Evolutionary conservation across 2,329 filamentous ascomycete species (phyloP).

Genomic region (Botrytis cinerea): DNA sequence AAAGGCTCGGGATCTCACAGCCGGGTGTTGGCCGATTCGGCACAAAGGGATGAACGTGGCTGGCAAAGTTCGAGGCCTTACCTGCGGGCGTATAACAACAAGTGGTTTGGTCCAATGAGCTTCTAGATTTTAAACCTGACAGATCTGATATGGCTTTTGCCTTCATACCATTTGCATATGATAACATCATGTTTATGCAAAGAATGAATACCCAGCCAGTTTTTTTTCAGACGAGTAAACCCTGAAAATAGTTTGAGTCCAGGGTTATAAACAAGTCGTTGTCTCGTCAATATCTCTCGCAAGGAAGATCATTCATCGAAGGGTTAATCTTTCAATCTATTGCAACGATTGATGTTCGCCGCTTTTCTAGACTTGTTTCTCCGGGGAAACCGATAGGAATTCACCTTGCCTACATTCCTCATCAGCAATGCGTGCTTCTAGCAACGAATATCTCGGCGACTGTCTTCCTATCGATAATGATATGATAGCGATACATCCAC

Average conservation of each 20-base stretch:
- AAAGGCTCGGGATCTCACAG: conserved; percentile 6
- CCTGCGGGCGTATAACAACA: conserved; percentile 19
- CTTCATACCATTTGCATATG: conserved; percentile 19
- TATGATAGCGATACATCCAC: conserved; percentile 23
- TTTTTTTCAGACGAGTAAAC: conserved; percentile 8
- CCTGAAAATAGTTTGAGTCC: background rate
- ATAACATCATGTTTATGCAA: conserved; percentile 15
- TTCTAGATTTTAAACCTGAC: background rate
- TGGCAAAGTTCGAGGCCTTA: conserved; percentile 13
- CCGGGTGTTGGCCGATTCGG: conserved; percentile 10
- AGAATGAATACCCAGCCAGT: conserved; percentile 21
- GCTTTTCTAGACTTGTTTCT: conserved; percentile 3
- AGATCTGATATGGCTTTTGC: conserved; percentile 13
- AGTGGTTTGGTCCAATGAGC: conserved; percentile 11
- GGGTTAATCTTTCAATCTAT: conserved; percentile 14
- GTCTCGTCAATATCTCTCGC: conserved; percentile 23
- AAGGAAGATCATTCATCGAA: conserved; percentile 6
- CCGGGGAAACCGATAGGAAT: conserved; percentile 23
- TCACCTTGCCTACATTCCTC: conserved; percentile 23
- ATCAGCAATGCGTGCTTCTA: conserved; percentile 19
- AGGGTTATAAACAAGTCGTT: conserved; percentile 23
- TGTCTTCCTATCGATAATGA: conserved; percentile 25
- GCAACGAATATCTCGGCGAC: conserved; percentile 8
- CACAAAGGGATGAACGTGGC: conserved; percentile 20
- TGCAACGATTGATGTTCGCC: background rate